Evolutionary conservation across 805 yeast genomes (phyloP).

Genomic region (Yarrowia porcina): DNA sequence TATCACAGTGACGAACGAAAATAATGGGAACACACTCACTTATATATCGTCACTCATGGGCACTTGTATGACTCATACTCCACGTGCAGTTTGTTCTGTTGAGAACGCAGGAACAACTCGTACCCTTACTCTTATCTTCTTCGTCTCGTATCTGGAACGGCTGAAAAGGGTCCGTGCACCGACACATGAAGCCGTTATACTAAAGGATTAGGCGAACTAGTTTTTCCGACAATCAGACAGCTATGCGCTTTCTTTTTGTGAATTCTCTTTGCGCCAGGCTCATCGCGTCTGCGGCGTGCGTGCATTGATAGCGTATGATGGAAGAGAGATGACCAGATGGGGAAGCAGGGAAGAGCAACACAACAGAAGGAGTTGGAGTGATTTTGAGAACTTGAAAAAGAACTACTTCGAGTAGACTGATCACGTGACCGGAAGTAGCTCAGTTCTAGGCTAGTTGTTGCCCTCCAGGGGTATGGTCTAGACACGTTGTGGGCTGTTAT

Average conservation of each 20-base stretch:
- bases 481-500: too few relatives aligned
- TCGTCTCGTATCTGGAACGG: too few relatives aligned
- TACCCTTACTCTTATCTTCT: too few relatives aligned
- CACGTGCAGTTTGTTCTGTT: background rate
- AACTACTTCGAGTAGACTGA: too few relatives aligned
- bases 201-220: background rate
- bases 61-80: conserved; percentile 7
- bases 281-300: conserved; percentile 9
- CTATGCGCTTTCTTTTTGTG: background rate
- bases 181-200: background rate
- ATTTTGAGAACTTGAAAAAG: too few relatives aligned
- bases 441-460: too few relatives aligned
- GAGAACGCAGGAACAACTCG: too few relatives aligned
- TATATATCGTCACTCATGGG: too few relatives aligned
- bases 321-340: background rate
- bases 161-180: background rate
- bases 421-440: too few relatives aligned
- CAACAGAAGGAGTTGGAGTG: background rate
- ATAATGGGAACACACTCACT: too few relatives aligned
- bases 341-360: background rate
- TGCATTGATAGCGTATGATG: background rate
- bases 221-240: background rate
- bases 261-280: background rate
- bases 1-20: too few relatives aligned
- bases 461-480: too few relatives aligned